Conservation (phyloP, 2,329 filamentous ascomycete species). For the Phoma sp. region DNA sequence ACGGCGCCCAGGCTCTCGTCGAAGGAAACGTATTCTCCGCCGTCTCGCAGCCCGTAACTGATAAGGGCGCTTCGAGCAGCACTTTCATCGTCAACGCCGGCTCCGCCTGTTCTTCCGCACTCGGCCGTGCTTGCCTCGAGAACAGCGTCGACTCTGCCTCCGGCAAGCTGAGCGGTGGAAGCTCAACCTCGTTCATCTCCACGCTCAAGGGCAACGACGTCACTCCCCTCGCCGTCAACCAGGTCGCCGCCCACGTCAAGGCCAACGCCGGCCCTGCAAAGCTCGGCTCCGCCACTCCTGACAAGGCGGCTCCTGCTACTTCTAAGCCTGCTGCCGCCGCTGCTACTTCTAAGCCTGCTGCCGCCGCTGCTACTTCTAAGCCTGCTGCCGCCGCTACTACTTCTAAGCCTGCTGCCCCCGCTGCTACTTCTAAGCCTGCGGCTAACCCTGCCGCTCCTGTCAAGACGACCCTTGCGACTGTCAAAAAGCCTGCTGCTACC, state of each 20-base stretch:
- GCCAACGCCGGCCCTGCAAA: constrained; percentile 22
- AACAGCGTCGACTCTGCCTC: constrained; percentile 31
- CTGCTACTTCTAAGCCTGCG: constrained; percentile 9
- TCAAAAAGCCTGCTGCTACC: constrained; percentile 27
- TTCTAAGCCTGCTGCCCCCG: background rate
- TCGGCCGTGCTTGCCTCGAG: constrained; percentile 27
- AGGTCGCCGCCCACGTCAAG: constrained; percentile 33
- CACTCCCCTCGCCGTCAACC: constrained; percentile 19
- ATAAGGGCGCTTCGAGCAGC: constrained; percentile 32
- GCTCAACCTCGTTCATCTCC: constrained; percentile 21
- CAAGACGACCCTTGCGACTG: constrained; percentile 34
- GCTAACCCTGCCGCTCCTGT: constrained; percentile 14
- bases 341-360: constrained; percentile 1
- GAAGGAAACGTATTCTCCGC: constrained; percentile 58
- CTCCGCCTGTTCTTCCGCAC: constrained; percentile 23
- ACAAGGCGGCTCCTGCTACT: constrained; percentile 1
- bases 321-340: constrained; percentile 4
- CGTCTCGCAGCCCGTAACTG: constrained; percentile 51
- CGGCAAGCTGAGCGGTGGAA: constrained; percentile 23
- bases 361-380: constrained; percentile 19
- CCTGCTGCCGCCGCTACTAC: constrained; percentile 21
- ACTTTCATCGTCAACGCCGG: constrained; percentile 41
- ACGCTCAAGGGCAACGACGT: constrained; percentile 22
- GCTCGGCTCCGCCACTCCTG: constrained; percentile 15
- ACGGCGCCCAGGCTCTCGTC: constrained; percentile 34